Evolutionary conservation across 2,329 filamentous ascomycete genomes (phyloP).

Genomic region (Penicillium sp.): DNA sequence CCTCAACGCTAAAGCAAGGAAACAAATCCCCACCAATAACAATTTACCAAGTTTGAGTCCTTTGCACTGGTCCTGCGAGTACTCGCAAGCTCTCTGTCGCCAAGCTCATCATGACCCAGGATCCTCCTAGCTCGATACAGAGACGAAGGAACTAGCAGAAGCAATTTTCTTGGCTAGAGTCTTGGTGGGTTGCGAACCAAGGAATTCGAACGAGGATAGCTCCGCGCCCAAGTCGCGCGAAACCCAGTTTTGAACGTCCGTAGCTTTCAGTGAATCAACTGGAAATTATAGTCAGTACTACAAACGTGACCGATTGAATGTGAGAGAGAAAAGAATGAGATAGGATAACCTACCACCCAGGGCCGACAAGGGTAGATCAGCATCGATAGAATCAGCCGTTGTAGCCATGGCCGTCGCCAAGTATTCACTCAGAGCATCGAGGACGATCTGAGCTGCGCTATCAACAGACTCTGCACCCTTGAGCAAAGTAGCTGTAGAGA

Average conservation of each 20-base stretch:
- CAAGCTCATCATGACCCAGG: not conserved
- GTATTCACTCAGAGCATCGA: conserved; percentile 24
- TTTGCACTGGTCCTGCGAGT: not conserved
- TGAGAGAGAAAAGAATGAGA: not conserved
- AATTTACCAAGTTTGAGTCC: not conserved
- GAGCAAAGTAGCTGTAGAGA: conserved; percentile 17
- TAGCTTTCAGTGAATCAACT: conserved; percentile 31
- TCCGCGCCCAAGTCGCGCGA: conserved; percentile 27
- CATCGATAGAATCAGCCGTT: conserved; percentile 26
- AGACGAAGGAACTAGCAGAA: conserved; percentile 24
- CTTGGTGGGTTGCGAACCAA: conserved; percentile 28
- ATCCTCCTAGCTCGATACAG: conserved; percentile 13
- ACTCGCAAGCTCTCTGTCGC: not conserved
- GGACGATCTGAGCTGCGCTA: conserved; percentile 17
- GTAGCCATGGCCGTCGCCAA: conserved; percentile 29
- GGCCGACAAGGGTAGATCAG: conserved; percentile 27
- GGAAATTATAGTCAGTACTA: conserved; percentile 10
- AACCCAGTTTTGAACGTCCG: conserved; percentile 30
- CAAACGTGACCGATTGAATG: not conserved
- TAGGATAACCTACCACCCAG: conserved; percentile 22
- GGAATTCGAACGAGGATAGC: conserved; percentile 29
- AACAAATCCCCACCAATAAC: not conserved
- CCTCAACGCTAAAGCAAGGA: conserved; percentile 1
- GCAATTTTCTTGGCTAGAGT: conserved; percentile 26
- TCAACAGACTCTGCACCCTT: conserved; percentile 16